Evolutionary conservation across 805 yeast species (phyloP).

Genomic region (Phaffomyces thermotolerans): DNA sequence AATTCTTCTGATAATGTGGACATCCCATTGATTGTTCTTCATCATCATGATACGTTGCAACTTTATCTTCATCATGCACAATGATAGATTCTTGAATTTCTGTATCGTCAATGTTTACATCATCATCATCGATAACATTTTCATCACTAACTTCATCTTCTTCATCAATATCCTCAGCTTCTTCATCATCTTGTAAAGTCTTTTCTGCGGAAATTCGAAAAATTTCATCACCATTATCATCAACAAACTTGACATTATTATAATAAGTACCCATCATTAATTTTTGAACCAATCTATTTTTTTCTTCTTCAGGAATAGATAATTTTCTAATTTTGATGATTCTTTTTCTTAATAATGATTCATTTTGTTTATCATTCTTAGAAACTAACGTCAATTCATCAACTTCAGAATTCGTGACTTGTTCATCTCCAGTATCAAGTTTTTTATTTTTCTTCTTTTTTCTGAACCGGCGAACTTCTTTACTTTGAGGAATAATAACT

Average conservation of each 20-base stretch:
- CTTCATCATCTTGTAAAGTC: neutral
- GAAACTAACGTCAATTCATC: conserved; percentile 15
- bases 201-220: conserved; percentile 19
- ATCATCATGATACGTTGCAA: conserved; percentile 40
- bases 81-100: conserved; percentile 24
- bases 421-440: neutral
- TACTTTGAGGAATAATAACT: conserved; percentile 42
- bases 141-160: conserved; percentile 16
- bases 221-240: conserved; percentile 21
- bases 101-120: conserved; percentile 7
- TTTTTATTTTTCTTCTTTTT: conserved; percentile 1
- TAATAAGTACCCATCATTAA: conserved; percentile 65
- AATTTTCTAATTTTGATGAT: conserved; percentile 34
- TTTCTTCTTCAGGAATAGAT: conserved; percentile 16
- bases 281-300: conserved; percentile 41
- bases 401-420: conserved; percentile 9
- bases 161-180: conserved; percentile 11
- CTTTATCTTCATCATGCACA: conserved; percentile 39
- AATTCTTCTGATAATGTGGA: conserved; percentile 72
- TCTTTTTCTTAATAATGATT: conserved; percentile 34
- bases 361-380: conserved; percentile 18
- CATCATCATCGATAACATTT: conserved; percentile 10
- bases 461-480: conserved; percentile 19
- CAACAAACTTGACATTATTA: conserved; percentile 35
- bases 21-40: conserved; percentile 58